Evolutionary conservation across 768 basidiomycete species (phyloP), one percentile per base, ranked within the genome.

Genomic region (Strobilomyces echinocephalus): DNA sequence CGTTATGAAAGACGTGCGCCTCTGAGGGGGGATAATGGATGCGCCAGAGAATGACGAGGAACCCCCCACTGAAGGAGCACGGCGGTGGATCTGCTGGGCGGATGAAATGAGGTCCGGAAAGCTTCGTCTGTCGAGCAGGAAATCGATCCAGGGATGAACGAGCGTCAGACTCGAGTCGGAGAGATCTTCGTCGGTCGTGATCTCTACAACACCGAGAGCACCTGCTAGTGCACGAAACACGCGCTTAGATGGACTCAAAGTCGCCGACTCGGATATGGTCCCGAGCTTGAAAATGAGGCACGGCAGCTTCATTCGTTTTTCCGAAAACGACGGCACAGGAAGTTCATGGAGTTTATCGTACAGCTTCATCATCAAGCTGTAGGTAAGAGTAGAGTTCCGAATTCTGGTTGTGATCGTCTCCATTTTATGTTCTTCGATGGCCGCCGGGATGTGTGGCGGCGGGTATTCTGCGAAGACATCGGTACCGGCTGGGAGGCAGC

Each of bases 161-260:
- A 28, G 28, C 28, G 28, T 28, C 28, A 28, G n/a, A n/a, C n/a
- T n/a, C n/a, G n/a, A 24, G 24, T 2, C 24, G 4, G 24, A 24
- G 24, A 24, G 24, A 24, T 2, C 24, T 24, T 4, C 24, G 4
- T 30, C 30, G 30, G 6, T 54, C 30, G 6, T 31, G 8, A 61
- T 60, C 21, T 57, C 44, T 10, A 61, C 55, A 14, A 26, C 11
- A 3, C 58, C 42, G 4, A 61, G 52, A 0, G 34, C 54, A 1
- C 3, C 8, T 5, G 51, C 24, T 30, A 10, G 36, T 8, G 51
- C 44, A 20, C 41, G 40, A 12, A 52, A 60, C 4, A 56, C 33
- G 4, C n/a, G n/a, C n/a, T n/a, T n/a, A n/a, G n/a, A n/a, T n/a
- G n/a, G n/a, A n/a, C n/a, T n/a, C n/a, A n/a, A n/a, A n/a, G n/a